Conservation (phyloP, 441 rosid genomes). For the Adansonia gregorii region DNA sequence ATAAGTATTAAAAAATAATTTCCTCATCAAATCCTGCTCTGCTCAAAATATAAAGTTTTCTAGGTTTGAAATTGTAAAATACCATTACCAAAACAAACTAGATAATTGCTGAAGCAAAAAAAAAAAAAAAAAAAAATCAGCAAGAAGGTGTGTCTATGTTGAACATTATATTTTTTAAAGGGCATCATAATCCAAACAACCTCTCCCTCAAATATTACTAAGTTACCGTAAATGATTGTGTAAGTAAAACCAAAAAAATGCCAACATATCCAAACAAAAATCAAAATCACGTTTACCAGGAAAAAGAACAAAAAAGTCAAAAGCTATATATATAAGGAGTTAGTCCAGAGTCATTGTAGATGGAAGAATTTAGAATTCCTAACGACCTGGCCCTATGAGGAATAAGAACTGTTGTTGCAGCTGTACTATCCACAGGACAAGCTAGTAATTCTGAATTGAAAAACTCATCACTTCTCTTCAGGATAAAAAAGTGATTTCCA, state of each 20-base stretch:
- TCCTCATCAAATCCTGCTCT: not conserved
- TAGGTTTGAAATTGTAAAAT: not conserved
- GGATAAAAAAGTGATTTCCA: slow-evolving; percentile 80
- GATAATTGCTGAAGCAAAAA: not conserved
- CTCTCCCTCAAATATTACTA: not conserved
- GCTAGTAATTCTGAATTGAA: slow-evolving; percentile 83
- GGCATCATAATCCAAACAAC: not conserved
- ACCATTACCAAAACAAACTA: not conserved
- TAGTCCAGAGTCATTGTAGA: slow-evolving; percentile 13
- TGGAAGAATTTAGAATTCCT: slow-evolving; percentile 3
- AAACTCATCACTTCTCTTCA: slow-evolving; percentile 65
- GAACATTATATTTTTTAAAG: not conserved
- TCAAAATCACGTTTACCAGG: not conserved
- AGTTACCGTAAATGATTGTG: not conserved
- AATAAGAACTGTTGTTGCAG: slow-evolving; percentile 64
- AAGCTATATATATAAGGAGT: not conserved
- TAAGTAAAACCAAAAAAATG: not conserved
- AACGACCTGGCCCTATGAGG: slow-evolving; percentile 83
- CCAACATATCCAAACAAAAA: not conserved
- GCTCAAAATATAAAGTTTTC: not conserved
- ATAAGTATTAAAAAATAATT: not conserved
- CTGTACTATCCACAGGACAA: slow-evolving; percentile 61
- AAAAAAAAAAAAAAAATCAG: not conserved
- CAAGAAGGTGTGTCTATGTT: not conserved
- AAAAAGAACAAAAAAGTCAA: not conserved